These are phyloP conservation scores for Moesziomyces aphidis DNA, from an alignment of 1,284 basidiomycete genomes.

Conservation along the genomic window DNA sequence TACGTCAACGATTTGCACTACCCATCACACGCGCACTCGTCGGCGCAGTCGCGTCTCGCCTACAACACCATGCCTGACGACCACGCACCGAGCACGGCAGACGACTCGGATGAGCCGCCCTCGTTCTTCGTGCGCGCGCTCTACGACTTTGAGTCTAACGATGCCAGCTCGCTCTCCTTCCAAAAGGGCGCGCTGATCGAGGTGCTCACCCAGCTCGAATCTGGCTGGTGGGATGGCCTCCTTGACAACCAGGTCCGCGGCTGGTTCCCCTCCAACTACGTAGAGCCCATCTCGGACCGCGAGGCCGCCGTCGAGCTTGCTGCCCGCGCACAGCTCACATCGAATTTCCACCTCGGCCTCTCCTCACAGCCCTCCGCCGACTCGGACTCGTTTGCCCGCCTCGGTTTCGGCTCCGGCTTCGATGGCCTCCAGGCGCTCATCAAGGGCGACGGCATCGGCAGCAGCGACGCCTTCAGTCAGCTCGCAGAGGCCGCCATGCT, in stretches of 20 bases:
- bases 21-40: background rate
- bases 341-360: slow-evolving; percentile 29
- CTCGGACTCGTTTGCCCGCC: slow-evolving; percentile 42
- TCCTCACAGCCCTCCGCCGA: slow-evolving; percentile 25
- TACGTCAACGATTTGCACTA: background rate
- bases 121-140: slow-evolving; percentile 87
- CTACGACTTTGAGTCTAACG: slow-evolving; percentile 83
- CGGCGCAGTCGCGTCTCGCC: background rate
- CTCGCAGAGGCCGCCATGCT: slow-evolving; percentile 58
- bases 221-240: slow-evolving; percentile 99
- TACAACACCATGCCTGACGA: slow-evolving; percentile 6
- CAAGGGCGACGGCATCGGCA: slow-evolving; percentile 38
- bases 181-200: slow-evolving; percentile 89
- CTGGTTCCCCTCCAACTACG: slow-evolving; percentile 99
- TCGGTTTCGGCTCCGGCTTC: slow-evolving; percentile 51
- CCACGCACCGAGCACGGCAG: slow-evolving; percentile 14
- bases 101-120: slow-evolving; percentile 41
- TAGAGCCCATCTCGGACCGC: slow-evolving; percentile 80
- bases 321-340: slow-evolving; percentile 31
- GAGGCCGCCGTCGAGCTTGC: slow-evolving; percentile 70
- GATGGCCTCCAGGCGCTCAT: slow-evolving; percentile 50
- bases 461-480: slow-evolving; percentile 58
- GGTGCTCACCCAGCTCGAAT: slow-evolving; percentile 88
- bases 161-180: slow-evolving; percentile 89
- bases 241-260: slow-evolving; percentile 77